Conservation (phyloP, 2,329 filamentous ascomycete genomes). For the Trichophyton rubrum region DNA sequence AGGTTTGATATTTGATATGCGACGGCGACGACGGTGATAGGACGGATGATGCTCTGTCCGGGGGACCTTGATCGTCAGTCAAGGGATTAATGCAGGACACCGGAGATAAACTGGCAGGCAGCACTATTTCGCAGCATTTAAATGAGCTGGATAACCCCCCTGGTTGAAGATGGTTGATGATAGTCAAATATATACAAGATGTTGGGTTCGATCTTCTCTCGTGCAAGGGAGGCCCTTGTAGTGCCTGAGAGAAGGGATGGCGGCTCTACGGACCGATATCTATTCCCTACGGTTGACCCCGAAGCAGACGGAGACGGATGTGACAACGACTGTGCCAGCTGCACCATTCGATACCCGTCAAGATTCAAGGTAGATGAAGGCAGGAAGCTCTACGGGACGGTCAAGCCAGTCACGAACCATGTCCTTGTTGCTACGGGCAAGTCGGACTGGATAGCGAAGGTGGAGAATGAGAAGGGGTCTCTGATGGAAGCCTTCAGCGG, state of each 20-base stretch:
- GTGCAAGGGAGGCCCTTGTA: neutral
- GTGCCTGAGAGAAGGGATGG: neutral
- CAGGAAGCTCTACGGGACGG: slow-evolving; percentile 68
- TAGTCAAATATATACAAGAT: neutral
- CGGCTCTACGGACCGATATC: slow-evolving; percentile 18
- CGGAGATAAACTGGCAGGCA: neutral
- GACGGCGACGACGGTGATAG: neutral
- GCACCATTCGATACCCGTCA: slow-evolving; percentile 65
- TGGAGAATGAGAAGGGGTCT: slow-evolving; percentile 73
- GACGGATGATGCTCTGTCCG: neutral
- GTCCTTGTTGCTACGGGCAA: slow-evolving; percentile 86
- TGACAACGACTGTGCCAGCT: slow-evolving; percentile 70
- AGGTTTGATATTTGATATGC: neutral
- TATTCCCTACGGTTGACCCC: slow-evolving; percentile 66
- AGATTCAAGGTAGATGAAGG: slow-evolving; percentile 58
- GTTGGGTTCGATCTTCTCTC: slow-evolving; percentile 3
- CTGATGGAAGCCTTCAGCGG: slow-evolving; percentile 62
- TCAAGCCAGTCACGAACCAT: slow-evolving; percentile 81
- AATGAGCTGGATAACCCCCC: too few species aligned
- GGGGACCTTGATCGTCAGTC: neutral
- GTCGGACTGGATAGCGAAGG: slow-evolving; percentile 82
- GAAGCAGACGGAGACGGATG: slow-evolving; percentile 77
- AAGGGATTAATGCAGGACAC: neutral
- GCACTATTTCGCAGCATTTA: neutral
- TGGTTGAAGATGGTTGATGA: too few species aligned